phyloP scores from a whole-genome alignment of 2,329 filamentous ascomycete genomes.

The Fusarium neocosmosporiellum region DNA sequence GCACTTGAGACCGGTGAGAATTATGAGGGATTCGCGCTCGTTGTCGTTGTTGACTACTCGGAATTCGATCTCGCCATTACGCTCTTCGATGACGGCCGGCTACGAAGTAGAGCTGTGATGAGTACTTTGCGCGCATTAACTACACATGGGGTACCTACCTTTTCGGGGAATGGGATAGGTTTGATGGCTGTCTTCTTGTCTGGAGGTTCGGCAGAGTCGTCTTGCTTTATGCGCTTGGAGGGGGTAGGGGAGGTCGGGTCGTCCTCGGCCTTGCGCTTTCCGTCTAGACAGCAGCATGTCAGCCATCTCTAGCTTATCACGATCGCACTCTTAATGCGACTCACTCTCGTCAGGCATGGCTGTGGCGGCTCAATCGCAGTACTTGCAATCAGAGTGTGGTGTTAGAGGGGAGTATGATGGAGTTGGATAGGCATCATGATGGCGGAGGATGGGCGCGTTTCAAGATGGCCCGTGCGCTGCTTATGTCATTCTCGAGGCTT shows the following conservation, averaged over 20 bases:
- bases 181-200: conserved; percentile 66
- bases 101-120: conserved; percentile 46
- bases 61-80: conserved; percentile 94
- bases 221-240: conserved; percentile 72
- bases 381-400: conserved; percentile 1
- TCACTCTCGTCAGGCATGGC: conserved; percentile 44
- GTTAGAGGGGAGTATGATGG: conserved; percentile 23
- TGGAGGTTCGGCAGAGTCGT: conserved; percentile 43
- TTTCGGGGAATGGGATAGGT: conserved; percentile 89
- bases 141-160: conserved; percentile 60
- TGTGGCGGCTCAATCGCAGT: conserved; percentile 4
- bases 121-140: background rate
- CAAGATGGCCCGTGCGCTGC: conserved; percentile 40
- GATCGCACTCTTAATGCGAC: background rate
- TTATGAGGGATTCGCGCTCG: conserved; percentile 87
- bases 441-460: conserved; percentile 37
- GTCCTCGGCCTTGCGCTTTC: conserved; percentile 79
- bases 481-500: conserved; percentile 43
- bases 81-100: conserved; percentile 93
- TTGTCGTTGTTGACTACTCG: conserved; percentile 98
- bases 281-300: conserved; percentile 50
- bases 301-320: background rate
- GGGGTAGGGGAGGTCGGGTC: conserved; percentile 71
- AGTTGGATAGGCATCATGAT: conserved; percentile 35
- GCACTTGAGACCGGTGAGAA: conserved; percentile 94